These are phyloP conservation scores for Colletotrichum sp. DNA, from an alignment of 2,329 filamentous ascomycete genomes.

Conservation along the genomic window DNA sequence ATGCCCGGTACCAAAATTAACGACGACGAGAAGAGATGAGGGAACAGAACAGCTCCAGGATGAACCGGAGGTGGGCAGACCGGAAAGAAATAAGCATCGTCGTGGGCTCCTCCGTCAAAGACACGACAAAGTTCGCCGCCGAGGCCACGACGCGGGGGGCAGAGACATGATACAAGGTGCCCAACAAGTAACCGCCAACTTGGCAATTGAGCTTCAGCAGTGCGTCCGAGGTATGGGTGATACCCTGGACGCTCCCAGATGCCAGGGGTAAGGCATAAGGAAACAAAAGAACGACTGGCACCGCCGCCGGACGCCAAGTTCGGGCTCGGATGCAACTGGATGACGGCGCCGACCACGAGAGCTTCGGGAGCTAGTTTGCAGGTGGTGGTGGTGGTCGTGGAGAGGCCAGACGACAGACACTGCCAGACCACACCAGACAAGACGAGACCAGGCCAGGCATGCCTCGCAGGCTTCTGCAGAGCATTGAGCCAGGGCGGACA, in stretches of 20 bases:
- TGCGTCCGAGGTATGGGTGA: conserved; percentile 3
- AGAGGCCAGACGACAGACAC: neutral
- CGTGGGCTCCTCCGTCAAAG: neutral
- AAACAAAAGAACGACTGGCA: conserved; percentile 9
- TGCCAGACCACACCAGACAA: neutral
- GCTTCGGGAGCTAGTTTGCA: neutral
- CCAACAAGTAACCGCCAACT: neutral
- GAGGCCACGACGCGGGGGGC: conserved; percentile 5
- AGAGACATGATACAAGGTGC: conserved; percentile 3
- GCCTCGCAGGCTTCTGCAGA: neutral
- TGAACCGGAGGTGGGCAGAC: neutral
- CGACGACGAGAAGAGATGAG: neutral
- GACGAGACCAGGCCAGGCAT: neutral
- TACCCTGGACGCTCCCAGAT: neutral
- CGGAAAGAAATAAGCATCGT: conserved; percentile 15
- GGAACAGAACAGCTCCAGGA: neutral
- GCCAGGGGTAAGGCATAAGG: conserved; percentile 10
- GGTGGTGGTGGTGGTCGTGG: neutral
- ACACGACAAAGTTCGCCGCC: neutral
- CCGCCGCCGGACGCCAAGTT: neutral
- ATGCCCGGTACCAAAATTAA: neutral
- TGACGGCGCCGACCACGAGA: neutral
- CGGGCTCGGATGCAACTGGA: conserved; percentile 7
- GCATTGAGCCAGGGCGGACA: neutral
- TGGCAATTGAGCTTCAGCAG: conserved; percentile 1